Percentiles rank a stretch among this genome's conserved stretches.
phyloP scores from a whole-genome alignment of 495 filamentous ascomycete species.

The Parathielavia hyrcaniae region DNA sequence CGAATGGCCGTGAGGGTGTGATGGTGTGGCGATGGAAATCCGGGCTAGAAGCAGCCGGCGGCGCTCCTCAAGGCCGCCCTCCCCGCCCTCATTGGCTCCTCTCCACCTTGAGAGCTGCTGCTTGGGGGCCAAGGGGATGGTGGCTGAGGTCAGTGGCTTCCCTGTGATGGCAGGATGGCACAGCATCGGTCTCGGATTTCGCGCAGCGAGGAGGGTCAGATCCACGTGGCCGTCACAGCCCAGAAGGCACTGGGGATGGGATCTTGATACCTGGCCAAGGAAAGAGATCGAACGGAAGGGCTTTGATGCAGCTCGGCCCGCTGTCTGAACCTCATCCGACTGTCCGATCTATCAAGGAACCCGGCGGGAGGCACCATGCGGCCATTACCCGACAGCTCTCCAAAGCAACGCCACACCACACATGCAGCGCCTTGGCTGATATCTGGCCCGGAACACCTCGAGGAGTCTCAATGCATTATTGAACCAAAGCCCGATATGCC shows the following conservation, averaged over 20 bases:
- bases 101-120: conserved; percentile 15
- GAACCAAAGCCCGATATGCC: neutral
- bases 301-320: conserved; percentile 13
- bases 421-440: neutral
- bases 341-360: neutral
- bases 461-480: neutral
- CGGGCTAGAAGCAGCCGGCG: neutral
- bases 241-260: neutral
- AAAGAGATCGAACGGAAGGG: conserved; percentile 9
- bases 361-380: neutral
- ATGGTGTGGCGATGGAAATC: neutral
- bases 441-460: neutral
- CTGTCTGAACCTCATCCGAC: conserved; percentile 10
- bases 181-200: neutral
- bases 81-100: conserved; percentile 17
- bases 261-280: conserved; percentile 8
- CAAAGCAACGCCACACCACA: neutral
- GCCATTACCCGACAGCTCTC: neutral
- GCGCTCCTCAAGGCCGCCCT: neutral
- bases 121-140: neutral
- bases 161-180: conserved; percentile 14
- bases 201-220: neutral
- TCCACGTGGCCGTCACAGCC: conserved; percentile 21
- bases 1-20: neutral
- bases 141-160: conserved; percentile 15